Evolutionary conservation across 495 filamentous ascomycete genomes (phyloP), one percentile per base, ranked within the genome.

Genomic region (Elaphomyces granulatus): DNA sequence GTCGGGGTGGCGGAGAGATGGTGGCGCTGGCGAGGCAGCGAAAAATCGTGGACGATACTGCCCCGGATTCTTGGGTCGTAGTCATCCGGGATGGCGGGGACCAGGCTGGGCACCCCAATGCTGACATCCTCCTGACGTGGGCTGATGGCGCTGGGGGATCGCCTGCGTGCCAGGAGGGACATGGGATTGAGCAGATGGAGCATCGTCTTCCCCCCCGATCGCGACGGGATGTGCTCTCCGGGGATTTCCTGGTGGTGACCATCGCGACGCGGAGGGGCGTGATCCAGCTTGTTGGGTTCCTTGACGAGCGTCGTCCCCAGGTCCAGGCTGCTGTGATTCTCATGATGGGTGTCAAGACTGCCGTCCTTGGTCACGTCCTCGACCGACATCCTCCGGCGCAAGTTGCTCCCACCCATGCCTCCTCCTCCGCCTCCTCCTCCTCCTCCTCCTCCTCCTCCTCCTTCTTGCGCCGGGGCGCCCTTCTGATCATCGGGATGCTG

Each of bases 1-100:
- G n/a, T n/a, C n/a, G n/a, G n/a, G n/a, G n/a, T n/a, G n/a, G n/a
- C n/a, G n/a, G n/a, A n/a, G n/a, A n/a, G n/a, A n/a, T n/a, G n/a
- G n/a, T n/a, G 64, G 36, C 70, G 73, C n/a, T 73, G 69, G 26
- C 84, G 66, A 8, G 87, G 87, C 1, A 79, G 83, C 47, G 82
- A 88, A 46, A 95, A 95, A 55, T 95, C 87, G 58, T 95, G 87
- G 6, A 95, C 74, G 21, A 77, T 71, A 8, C 78, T 88, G 19
- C 87, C 87, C 32, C 74, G 72, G 48, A 95, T 95, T 32, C 86
- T 61, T 14, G 84, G 84, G 50, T 94, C 87, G 47, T 86, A 88
- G 42, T 81, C 71, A 41, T 78, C 78, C 7, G 75, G 75, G 19
- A 81, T 71, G 3, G 69, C 60, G 3, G 77, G 72, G n/a, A 76